phyloP scores from a whole-genome alignment of 2,329 filamentous ascomycete species.

The Chrysoporthe puriensis region DNA sequence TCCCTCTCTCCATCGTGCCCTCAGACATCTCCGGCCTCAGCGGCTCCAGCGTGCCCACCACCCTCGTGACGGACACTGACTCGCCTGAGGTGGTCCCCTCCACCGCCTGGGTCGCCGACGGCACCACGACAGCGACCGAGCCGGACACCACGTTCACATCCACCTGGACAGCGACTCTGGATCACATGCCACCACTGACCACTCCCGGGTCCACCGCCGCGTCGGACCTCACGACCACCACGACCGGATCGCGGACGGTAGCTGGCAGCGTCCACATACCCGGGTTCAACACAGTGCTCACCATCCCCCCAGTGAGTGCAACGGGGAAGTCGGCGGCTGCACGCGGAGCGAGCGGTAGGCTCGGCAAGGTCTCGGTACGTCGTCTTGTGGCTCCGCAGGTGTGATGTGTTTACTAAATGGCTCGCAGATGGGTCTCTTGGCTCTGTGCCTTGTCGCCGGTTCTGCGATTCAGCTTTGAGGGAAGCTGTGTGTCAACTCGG shows the following conservation, averaged over 20 bases:
- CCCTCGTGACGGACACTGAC: conserved; percentile 21
- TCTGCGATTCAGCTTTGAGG: conserved; percentile 13
- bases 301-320: neutral
- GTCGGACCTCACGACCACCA: neutral
- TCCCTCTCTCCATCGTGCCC: conserved; percentile 24
- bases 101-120: neutral
- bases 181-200: neutral
- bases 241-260: neutral
- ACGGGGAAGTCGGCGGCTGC: neutral
- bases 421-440: conserved; percentile 16
- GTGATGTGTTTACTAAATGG: conserved; percentile 8
- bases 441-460: conserved; percentile 16
- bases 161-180: neutral
- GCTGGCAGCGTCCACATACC: neutral
- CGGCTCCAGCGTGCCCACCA: conserved; percentile 19
- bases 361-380: conserved; percentile 22
- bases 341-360: neutral
- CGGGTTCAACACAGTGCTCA: neutral
- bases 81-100: neutral
- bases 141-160: neutral
- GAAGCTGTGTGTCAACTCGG: neutral
- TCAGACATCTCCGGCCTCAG: conserved; percentile 17
- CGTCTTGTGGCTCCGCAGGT: neutral
- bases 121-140: neutral
- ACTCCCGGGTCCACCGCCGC: neutral